Percentiles rank a stretch among this genome's conserved stretches.
Evolutionary conservation across 805 yeast genomes (phyloP).

Genomic region (Yarrowia divulgata): DNA sequence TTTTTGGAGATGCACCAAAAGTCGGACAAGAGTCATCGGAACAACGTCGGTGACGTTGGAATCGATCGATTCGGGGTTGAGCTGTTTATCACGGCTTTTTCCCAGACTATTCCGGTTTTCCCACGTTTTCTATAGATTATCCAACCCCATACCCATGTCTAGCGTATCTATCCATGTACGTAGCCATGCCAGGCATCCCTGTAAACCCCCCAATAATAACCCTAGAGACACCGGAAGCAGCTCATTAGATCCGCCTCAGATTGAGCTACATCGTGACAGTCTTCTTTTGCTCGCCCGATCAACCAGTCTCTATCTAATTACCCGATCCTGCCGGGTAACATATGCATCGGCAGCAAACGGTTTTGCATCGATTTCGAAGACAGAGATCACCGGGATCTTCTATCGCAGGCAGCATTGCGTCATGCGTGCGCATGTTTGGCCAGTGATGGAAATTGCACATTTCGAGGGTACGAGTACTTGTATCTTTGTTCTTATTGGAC

Average conservation of each 20-base stretch:
- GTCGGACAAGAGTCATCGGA: no score
- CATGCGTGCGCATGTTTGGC: background rate
- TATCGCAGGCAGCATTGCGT: slow-evolving; percentile 17
- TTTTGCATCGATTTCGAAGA: background rate
- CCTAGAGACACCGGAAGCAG: background rate
- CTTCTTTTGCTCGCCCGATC: no score
- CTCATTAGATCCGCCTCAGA: no score
- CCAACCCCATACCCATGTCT: background rate
- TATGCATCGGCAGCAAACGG: slow-evolving; percentile 1
- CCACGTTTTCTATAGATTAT: background rate
- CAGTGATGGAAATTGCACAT: no score
- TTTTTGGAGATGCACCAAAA: background rate
- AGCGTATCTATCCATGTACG: no score
- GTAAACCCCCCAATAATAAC: background rate
- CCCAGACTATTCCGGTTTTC: background rate
- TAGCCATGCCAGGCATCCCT: no score
- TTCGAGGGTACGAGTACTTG: no score
- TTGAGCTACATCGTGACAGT: no score
- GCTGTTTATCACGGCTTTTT: background rate
- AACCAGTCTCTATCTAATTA: no score
- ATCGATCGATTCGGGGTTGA: no score
- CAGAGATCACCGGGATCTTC: slow-evolving; percentile 1
- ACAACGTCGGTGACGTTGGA: background rate
- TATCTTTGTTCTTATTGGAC: no score
- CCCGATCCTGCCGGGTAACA: background rate